Base-by-base conservation (phyloP, 768 basidiomycete species). In the Phaeolepiota aurea region DNA sequence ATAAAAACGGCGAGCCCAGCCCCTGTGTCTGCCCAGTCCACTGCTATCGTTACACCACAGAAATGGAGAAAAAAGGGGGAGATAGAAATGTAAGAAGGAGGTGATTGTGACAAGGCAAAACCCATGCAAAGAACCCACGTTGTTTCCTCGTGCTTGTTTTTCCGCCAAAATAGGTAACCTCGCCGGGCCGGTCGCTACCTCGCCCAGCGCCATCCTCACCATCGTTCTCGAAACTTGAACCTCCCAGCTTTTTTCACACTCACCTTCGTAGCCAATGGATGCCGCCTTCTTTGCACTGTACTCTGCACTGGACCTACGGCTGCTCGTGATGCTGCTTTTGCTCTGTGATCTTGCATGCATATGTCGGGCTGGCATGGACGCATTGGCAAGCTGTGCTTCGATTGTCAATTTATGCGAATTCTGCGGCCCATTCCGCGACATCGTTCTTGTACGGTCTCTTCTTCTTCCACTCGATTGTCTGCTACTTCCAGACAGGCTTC, bases 201-300 rank as follows among this genome's bases (percentile, higher is more conserved):
- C 37, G 40, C 59, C 59, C 45, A 79, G 51, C 21, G 76, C 70
- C 19, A 79, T 54, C 25, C 65, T 59, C 28, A 80, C 49, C 41
- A 80, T 72, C 48, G 76, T 72, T 44, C 67, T 69, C 32, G 77
- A 74, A 14, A 79, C 73, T 41, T 72, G 66, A 3, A 74, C 39
- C 13, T 38, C 15, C 18, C 20, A 38, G 37, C 37, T 38, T 20
- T 59, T 65, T 23, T 64, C 64, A 31, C 58, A 56, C 11, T 52
- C 62, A 7, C 51, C 58, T 38, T 44, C 47, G 23, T 55, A 40
- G 13, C 53, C 48, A 19, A 54, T 45, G 19, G 52, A 58, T 19
- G 59, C 52, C 25, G 72, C 77, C 49, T 72, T 70, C 40, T 64
- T 53, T 13, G 76, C 65, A 36, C 65, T 76, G 61, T 73, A 78